phyloP scores from a whole-genome alignment of 106 monocot species.

The Gastrodia elata region DNA sequence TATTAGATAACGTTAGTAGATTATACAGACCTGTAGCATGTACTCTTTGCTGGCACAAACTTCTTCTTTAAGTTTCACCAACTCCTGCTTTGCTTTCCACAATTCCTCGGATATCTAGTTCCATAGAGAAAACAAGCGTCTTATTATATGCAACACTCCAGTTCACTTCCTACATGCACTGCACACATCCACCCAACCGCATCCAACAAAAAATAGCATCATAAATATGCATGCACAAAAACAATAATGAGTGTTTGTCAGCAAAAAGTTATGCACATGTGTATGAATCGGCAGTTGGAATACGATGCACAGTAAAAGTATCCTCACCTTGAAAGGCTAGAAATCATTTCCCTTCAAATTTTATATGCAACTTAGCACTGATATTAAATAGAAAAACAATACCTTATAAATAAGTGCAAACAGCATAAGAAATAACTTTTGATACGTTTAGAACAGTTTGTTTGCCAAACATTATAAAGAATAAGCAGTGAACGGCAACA shows the following conservation, averaged over 20 bases:
- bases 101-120: conserved; percentile 21
- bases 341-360: background rate
- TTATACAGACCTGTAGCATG: conserved; percentile 66
- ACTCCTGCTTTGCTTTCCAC: conserved; percentile 60
- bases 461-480: background rate
- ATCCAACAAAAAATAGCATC: no score
- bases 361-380: background rate
- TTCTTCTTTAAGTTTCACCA: conserved; percentile 76
- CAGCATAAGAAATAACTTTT: background rate
- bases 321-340: background rate
- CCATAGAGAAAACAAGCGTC: no score
- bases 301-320: background rate
- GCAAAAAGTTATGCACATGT: background rate
- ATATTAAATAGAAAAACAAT: background rate
- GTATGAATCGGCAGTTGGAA: background rate
- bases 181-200: no score
- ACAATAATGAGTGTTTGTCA: background rate
- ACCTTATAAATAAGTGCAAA: background rate
- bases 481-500: background rate
- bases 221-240: background rate
- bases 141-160: no score
- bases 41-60: conserved; percentile 63
- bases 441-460: background rate
- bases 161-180: no score
- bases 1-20: background rate